Conservation (phyloP, 805 yeast genomes). For the Metschnikowia arizonensis region DNA sequence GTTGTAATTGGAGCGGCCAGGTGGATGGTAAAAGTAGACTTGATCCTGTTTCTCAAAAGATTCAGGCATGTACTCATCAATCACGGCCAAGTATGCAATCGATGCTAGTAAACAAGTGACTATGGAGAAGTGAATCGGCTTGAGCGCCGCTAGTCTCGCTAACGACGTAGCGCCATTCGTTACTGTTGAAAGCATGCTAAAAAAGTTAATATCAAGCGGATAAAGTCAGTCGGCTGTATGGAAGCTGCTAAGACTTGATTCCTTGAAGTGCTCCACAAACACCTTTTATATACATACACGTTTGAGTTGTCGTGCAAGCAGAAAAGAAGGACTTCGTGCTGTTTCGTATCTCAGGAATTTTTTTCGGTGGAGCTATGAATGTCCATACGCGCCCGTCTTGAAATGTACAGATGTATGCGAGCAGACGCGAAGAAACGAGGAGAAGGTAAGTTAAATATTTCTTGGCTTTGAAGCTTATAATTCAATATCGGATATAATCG, state of each 20-base stretch:
- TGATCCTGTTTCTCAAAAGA: slow-evolving; percentile 33
- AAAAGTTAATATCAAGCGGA: not conserved
- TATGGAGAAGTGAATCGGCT: slow-evolving; percentile 84
- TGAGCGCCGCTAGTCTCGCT: slow-evolving; percentile 62
- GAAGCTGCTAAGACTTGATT: not conserved
- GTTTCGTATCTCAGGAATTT: slow-evolving; percentile 4
- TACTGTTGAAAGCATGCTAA: slow-evolving; percentile 28
- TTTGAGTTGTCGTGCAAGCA: not conserved
- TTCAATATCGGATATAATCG: too few relatives aligned
- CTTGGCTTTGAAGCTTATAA: not conserved
- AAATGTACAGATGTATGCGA: slow-evolving; percentile 1
- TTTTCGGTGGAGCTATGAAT: slow-evolving; percentile 3
- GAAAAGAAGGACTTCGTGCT: not conserved
- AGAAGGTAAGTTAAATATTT: not conserved
- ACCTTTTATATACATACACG: not conserved
- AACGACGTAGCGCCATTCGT: slow-evolving; percentile 35
- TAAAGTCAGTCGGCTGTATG: too few relatives aligned
- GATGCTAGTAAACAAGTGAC: slow-evolving; percentile 71
- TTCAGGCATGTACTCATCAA: slow-evolving; percentile 60
- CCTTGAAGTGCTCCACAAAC: not conserved
- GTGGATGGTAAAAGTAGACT: slow-evolving; percentile 34
- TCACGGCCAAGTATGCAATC: slow-evolving; percentile 69
- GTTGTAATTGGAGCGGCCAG: slow-evolving; percentile 29
- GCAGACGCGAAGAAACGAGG: slow-evolving; percentile 2
- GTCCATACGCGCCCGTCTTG: slow-evolving; percentile 3